Evolutionary conservation across 441 rosid genomes (phyloP), one percentile per base, ranked within the genome.

Genomic region (Corymbia calophylla): DNA sequence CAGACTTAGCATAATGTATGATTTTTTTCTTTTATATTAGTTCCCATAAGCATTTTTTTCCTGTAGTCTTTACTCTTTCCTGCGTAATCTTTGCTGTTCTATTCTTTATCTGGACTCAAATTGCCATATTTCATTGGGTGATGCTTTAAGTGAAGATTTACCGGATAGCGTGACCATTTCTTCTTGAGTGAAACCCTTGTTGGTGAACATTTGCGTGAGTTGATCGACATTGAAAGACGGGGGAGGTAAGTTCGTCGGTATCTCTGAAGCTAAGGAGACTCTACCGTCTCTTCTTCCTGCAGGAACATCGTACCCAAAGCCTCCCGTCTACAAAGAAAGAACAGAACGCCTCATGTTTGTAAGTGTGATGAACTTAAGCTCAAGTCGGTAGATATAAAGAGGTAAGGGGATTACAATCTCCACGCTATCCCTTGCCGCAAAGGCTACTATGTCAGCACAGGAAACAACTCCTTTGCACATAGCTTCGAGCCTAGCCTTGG

Each of bases 131-230:
- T 77, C 51, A 21, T 11, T 39, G 84, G 12, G 27, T 7, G 29
- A 29, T 23, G 51, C 49, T 39, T 51, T 39, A 77, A 44, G 48
- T 77, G 84, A 77, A 77, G 84, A 39, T 51, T 18, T 90, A 93
- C 95, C 94, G 7, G 94, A 92, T 4, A 94, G 93, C 1, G 94
- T 93, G 70, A 94, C 95, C 96, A 94, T 94, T 91, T 94, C 95
- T 70, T 91, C 94, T 87, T 92, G 94, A 13, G 94, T 91, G 4
- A 94, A 88, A 25, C 96, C 95, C 90, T 94, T 94, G 16, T 53
- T 88, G 11, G 93, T 91, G 53, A 95, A 95, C 81, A 39, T 17
- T 29, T 88, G 91, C 19, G 93, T 94, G 86, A 94, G 93, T 62
- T 93, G 93, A 58, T 87, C 48, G 58, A 94, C 93, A 27, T 87